phyloP scores from a whole-genome alignment of 352 stramenopile species.

The Phytophthora boehmeriae region DNA sequence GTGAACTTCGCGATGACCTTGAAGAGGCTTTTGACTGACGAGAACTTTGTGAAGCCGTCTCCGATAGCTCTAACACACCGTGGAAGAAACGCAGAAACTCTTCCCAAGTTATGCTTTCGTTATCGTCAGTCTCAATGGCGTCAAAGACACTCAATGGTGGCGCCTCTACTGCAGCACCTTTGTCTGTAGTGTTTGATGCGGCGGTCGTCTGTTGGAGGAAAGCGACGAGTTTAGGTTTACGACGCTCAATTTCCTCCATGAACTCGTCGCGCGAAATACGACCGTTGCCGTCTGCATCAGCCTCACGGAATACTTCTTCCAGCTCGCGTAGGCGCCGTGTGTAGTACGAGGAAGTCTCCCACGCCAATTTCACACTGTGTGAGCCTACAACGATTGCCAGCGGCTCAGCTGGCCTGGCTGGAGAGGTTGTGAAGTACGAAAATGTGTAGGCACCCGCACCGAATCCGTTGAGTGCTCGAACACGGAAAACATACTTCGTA shows the following conservation, averaged over 20 bases:
- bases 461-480: conserved; percentile 92
- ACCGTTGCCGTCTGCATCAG: conserved; percentile 74
- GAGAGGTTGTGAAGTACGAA: conserved; percentile 84
- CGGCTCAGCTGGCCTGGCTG: conserved; percentile 67
- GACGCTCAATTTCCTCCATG: conserved; percentile 84
- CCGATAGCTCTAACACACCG: conserved; percentile 48
- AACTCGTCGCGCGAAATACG: conserved; percentile 85
- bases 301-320: conserved; percentile 80
- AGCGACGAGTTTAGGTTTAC: conserved; percentile 71
- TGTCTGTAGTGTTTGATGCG: background rate
- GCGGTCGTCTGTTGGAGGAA: conserved; percentile 74
- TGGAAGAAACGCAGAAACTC: conserved; percentile 87
- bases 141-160: conserved; percentile 84
- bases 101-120: conserved; percentile 86
- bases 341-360: conserved; percentile 77
- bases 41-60: conserved; percentile 29
- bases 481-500: conserved; percentile 90
- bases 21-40: conserved; percentile 15
- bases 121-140: conserved; percentile 90
- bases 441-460: conserved; percentile 88
- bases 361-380: conserved; percentile 79
- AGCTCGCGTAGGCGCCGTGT: conserved; percentile 73
- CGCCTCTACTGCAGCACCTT: conserved; percentile 9
- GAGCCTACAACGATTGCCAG: conserved; percentile 65
- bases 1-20: conserved; percentile 16